These are phyloP conservation scores for Candida parachauliodes DNA, from an alignment of 805 yeast species.

Conservation along the genomic window DNA sequence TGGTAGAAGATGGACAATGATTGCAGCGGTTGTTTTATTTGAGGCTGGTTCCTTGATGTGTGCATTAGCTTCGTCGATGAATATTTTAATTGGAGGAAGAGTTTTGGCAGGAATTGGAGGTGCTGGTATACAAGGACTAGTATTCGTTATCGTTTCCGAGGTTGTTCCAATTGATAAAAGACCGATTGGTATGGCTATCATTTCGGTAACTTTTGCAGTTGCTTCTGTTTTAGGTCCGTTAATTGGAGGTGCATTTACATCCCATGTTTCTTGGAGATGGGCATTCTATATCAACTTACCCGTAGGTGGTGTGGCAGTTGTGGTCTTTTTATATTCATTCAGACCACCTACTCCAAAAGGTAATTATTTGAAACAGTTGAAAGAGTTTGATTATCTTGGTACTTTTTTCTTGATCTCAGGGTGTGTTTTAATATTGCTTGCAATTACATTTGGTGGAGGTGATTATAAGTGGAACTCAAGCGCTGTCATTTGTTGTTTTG, in stretches of 20 bases:
- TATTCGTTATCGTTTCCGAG: slow-evolving; percentile 53
- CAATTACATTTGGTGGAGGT: slow-evolving; percentile 52
- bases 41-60: slow-evolving; percentile 30
- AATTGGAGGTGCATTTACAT: slow-evolving; percentile 47
- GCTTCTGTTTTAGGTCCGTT: slow-evolving; percentile 56
- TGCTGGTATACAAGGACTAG: slow-evolving; percentile 51
- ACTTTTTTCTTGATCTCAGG: slow-evolving; percentile 46
- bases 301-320: slow-evolving; percentile 35
- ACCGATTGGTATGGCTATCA: slow-evolving; percentile 53
- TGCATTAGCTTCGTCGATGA: slow-evolving; percentile 34
- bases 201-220: slow-evolving; percentile 46
- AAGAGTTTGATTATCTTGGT: slow-evolving; percentile 52
- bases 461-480: slow-evolving; percentile 52
- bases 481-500: slow-evolving; percentile 31
- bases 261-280: slow-evolving; percentile 55
- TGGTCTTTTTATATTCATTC: slow-evolving; percentile 30
- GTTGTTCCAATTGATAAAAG: slow-evolving; percentile 51
- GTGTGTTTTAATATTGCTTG: slow-evolving; percentile 49
- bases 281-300: slow-evolving; percentile 48
- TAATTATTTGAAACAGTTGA: slow-evolving; percentile 33
- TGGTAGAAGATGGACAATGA: slow-evolving; percentile 30
- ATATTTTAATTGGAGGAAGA: slow-evolving; percentile 42
- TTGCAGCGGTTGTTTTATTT: slow-evolving; percentile 21
- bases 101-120: slow-evolving; percentile 60
- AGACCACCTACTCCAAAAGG: slow-evolving; percentile 45